Conservation (phyloP, 2,329 filamentous ascomycete genomes). For the Tolypocladium paradoxum region DNA sequence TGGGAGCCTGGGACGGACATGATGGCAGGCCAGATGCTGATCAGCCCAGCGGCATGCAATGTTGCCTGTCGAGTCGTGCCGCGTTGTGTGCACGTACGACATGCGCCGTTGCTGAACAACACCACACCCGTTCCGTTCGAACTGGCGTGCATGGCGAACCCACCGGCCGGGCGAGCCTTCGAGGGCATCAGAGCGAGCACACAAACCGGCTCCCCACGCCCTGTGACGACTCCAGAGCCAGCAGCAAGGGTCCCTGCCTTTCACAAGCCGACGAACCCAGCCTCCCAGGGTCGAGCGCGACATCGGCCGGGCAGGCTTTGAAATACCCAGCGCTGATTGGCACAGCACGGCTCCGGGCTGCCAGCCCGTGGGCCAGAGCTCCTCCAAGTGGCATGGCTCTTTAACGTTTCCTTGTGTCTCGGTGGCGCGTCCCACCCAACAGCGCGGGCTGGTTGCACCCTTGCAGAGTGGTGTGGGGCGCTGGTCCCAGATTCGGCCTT, state of each 20-base stretch:
- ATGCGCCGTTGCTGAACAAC: too few species aligned
- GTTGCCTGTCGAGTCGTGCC: neutral
- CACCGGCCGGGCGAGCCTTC: neutral
- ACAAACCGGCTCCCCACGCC: neutral
- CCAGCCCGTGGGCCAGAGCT: neutral
- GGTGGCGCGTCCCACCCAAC: neutral
- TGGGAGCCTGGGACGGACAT: neutral
- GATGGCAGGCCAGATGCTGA: neutral
- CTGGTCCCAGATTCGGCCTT: constrained; percentile 13
- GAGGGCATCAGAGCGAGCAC: neutral
- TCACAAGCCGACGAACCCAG: neutral
- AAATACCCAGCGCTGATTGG: constrained; percentile 21
- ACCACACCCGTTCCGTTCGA: neutral
- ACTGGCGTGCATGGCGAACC: neutral
- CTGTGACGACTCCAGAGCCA: constrained; percentile 4
- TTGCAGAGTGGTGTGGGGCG: constrained; percentile 15
- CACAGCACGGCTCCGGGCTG: neutral
- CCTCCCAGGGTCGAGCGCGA: constrained; percentile 15
- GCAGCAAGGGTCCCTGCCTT: constrained; percentile 7
- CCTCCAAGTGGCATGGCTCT: neutral
- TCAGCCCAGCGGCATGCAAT: neutral
- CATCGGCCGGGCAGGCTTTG: constrained; percentile 19
- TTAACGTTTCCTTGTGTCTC: constrained; percentile 1
- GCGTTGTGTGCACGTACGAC: neutral
- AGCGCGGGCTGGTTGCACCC: constrained; percentile 3